phyloP scores from a whole-genome alignment of 2,329 filamentous ascomycete genomes.

The Arachnomyces sp. region DNA sequence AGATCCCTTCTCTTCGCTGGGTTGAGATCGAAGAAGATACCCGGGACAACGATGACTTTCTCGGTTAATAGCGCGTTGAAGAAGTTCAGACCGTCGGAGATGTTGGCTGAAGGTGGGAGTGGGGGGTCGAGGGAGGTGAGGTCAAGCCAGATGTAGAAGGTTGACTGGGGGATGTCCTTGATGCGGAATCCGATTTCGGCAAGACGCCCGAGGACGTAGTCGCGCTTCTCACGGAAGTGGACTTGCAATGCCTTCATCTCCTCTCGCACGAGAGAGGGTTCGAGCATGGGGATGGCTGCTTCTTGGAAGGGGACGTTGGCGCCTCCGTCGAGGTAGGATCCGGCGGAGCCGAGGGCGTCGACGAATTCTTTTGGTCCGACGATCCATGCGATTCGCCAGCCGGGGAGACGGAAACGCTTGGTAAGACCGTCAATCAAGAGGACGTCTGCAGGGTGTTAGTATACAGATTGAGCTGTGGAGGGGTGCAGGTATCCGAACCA shows the following conservation, averaged over 20 bases:
- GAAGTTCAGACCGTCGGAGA: slow-evolving; percentile 91
- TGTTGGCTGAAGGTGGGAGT: slow-evolving; percentile 55
- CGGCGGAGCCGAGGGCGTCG: slow-evolving; percentile 83
- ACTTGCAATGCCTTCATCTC: slow-evolving; percentile 86
- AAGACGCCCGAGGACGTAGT: slow-evolving; percentile 76
- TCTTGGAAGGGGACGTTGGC: slow-evolving; percentile 95
- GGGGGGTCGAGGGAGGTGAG: slow-evolving; percentile 40
- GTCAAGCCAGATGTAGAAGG: slow-evolving; percentile 84
- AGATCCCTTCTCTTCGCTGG: slow-evolving; percentile 80
- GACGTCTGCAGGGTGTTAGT: slow-evolving; percentile 51
- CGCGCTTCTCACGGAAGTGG: slow-evolving; percentile 88
- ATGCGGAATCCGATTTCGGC: slow-evolving; percentile 80
- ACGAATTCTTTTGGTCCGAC: slow-evolving; percentile 94
- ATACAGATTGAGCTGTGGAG: slow-evolving; percentile 10
- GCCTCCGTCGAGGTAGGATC: slow-evolving; percentile 88
- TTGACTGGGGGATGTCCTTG: slow-evolving; percentile 76
- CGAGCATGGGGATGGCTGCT: slow-evolving; percentile 86
- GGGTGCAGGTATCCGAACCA: slow-evolving; percentile 21
- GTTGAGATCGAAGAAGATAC: slow-evolving; percentile 97
- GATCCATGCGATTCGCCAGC: slow-evolving; percentile 96
- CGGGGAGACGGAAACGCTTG: slow-evolving; percentile 91
- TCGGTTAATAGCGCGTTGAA: slow-evolving; percentile 89
- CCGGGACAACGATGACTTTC: slow-evolving; percentile 92
- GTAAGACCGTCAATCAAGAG: slow-evolving; percentile 92
- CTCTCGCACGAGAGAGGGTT: slow-evolving; percentile 65